Evolutionary conservation across 2,329 filamentous ascomycete species (phyloP), one percentile per base, ranked within the genome.

Genomic region (Ophiognomonia clavigignenti-juglandacearum): DNA sequence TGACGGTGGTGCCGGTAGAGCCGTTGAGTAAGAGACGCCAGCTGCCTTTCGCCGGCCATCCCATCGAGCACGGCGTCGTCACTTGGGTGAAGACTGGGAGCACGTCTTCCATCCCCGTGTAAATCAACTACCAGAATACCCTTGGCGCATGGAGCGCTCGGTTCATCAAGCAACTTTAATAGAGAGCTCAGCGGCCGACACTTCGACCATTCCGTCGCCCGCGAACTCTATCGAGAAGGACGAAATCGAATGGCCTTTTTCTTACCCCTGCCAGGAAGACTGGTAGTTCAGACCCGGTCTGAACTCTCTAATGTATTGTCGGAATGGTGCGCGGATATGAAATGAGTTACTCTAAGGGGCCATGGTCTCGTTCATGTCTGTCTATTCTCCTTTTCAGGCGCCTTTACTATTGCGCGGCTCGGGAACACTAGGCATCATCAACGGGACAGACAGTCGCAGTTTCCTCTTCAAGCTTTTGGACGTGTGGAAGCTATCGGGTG

Each of bases 1-100:
- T 57, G 41, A 47, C 50, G 64, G 34, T 58, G 42, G 59, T 57
- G 41, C 45, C 50, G 64, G 34, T 58, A 60, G 47, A 63, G 67
- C 40, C 38, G 24, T 31, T 36, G 44, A 32, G 29, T 51, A 51
- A 46, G 23, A 19, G 49, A 34, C 23, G 34, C 27, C 38, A 18
- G 31, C 34, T 18, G 18, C 35, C 19, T 39, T 19, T 18, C 45
- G 39, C 45, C 39, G 23, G n/a, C 39, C 34, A 22, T n/a, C 32
- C 39, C 26, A 29, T 20, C 9, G 34, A 13, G 27, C 34, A 19
- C 39, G 35, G 29, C 39, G 27, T 18, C 37, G 49, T 11, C 18
- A 24, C 36, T 32, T 35, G 32, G 41, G 39, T 27, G 27, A 19
- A 14, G 42, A 19, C 14, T 29, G 14, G 20, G 13, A 20, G 35